Percentiles rank a stretch among this genome's conserved stretches.
Evolutionary conservation across 371 early-diverging fungal species (phyloP).

Genomic region (Phascolomyces articulosus): DNA sequence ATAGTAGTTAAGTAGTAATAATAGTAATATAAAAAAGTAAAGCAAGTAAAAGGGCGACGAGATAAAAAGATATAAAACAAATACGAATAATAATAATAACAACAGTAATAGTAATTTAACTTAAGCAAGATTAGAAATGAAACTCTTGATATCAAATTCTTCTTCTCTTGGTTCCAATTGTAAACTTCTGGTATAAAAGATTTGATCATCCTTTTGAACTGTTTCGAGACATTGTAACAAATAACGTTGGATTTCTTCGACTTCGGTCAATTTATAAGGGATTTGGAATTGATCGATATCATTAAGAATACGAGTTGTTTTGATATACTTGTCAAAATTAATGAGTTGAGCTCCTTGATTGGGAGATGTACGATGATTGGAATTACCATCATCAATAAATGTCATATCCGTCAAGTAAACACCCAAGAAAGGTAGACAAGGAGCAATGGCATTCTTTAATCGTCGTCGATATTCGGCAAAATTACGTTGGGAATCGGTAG

Average conservation of each 20-base stretch:
- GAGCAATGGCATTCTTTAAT: constrained; percentile 65
- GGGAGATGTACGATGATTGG: constrained; percentile 39
- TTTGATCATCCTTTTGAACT: constrained; percentile 44
- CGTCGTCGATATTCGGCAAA: constrained; percentile 76
- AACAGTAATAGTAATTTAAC: neutral
- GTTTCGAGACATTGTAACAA: constrained; percentile 34
- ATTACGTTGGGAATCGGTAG: constrained; percentile 72
- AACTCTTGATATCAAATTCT: constrained; percentile 30
- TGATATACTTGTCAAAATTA: constrained; percentile 84
- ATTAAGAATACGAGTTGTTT: constrained; percentile 64
- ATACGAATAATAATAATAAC: too few species aligned
- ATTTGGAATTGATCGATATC: constrained; percentile 84
- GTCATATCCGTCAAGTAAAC: constrained; percentile 89
- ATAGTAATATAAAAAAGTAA: too few species aligned
- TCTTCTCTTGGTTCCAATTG: constrained; percentile 50
- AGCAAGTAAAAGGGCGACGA: too few species aligned
- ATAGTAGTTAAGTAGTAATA: too few species aligned
- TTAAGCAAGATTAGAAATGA: constrained; percentile 21
- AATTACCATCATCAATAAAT: constrained; percentile 67
- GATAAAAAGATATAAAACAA: too few species aligned
- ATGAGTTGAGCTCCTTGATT: constrained; percentile 50
- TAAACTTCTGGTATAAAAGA: constrained; percentile 44
- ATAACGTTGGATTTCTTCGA: constrained; percentile 58
- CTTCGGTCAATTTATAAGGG: constrained; percentile 62
- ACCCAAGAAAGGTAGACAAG: constrained; percentile 84